A percentile compares a stretch with the other conserved stretches of the same genome.
These are phyloP conservation scores for Calophaca sinica DNA, from an alignment of 306 rosid genomes.

Conservation along the genomic window DNA sequence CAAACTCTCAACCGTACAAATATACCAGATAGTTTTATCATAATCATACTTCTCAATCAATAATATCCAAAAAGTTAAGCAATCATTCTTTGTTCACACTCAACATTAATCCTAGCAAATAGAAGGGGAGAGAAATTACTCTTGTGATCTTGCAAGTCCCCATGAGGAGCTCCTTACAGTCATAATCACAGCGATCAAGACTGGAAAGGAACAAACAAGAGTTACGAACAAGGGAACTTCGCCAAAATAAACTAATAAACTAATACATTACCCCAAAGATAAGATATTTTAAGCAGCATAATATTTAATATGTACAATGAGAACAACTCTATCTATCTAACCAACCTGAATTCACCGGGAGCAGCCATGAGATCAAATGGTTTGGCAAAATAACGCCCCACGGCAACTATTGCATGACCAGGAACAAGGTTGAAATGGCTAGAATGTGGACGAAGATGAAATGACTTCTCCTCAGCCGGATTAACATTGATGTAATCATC, in stretches of 20 bases:
- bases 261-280: neutral
- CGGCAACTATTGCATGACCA: neutral
- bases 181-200: neutral
- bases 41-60: neutral
- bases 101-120: neutral
- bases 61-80: neutral
- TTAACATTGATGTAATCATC: neutral
- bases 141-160: conserved; percentile 9
- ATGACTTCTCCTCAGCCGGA: neutral
- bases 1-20: neutral
- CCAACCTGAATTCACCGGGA: neutral
- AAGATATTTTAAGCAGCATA: neutral
- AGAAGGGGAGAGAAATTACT: neutral
- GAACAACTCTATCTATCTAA: neutral
- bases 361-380: conserved; percentile 28
- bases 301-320: neutral
- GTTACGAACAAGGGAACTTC: neutral
- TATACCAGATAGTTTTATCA: neutral
- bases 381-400: conserved; percentile 21
- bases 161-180: conserved; percentile 1
- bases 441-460: neutral
- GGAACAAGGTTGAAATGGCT: neutral
- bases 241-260: neutral
- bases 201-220: conserved; percentile 8
- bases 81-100: neutral